Evolutionary conservation across 306 rosid species (phyloP).

Genomic region (Medicago lupulina): DNA sequence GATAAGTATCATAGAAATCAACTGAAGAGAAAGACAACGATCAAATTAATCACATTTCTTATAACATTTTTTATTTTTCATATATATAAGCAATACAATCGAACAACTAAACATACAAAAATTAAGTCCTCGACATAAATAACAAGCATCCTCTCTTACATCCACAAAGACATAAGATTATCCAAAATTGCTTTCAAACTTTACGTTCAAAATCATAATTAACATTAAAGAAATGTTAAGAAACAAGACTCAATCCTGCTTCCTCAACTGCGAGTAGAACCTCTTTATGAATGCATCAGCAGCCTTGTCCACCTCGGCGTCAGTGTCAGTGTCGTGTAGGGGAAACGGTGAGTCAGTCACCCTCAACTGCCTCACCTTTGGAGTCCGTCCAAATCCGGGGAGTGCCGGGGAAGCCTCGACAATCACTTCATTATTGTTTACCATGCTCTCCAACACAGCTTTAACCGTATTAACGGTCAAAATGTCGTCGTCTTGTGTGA

Average conservation of each 20-base stretch:
- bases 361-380: conserved; percentile 75
- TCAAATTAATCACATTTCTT: neutral
- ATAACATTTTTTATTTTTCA: conserved; percentile 20
- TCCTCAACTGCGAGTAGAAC: conserved; percentile 71
- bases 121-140: conserved; percentile 25
- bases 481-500: conserved; percentile 61
- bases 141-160: conserved; percentile 24
- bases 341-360: conserved; percentile 96
- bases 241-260: conserved; percentile 43
- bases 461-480: conserved; percentile 45
- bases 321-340: conserved; percentile 44
- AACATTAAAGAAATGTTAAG: neutral
- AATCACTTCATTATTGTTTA: conserved; percentile 34
- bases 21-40: neutral
- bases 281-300: conserved; percentile 83
- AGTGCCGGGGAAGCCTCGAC: conserved; percentile 63
- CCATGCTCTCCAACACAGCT: conserved; percentile 55
- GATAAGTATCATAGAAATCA: neutral
- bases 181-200: conserved; percentile 36
- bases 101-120: conserved; percentile 18
- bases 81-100: conserved; percentile 11
- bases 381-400: conserved; percentile 60
- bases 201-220: neutral
- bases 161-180: conserved; percentile 6
- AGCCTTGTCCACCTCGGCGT: conserved; percentile 68